Evolutionary conservation across 139 green algal genomes (phyloP), one percentile per base, ranked within the genome.

Genomic region (Chlorella sorokiniana): DNA sequence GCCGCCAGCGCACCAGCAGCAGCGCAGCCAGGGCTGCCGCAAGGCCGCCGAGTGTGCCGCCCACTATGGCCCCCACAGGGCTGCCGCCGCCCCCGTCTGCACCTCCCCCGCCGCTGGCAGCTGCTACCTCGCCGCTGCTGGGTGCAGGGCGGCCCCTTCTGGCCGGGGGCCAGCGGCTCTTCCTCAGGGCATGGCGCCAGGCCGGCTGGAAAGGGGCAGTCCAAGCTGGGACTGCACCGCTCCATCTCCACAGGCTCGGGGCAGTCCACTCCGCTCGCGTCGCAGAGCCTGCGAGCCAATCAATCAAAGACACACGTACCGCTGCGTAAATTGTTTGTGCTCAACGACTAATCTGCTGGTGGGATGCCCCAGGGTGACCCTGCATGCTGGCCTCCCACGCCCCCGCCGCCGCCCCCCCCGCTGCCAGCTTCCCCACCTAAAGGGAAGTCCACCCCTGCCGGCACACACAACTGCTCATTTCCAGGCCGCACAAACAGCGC

Each of bases 381-480:
- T 2, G 61, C 29, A 20, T 37, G 31, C 29, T 2, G 5, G n/a
- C 7, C n/a, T 16, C n/a, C 29, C 4, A 40, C 61, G 3, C 61
- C 9, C 61, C 61, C 29, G 1, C 2, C 1, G 33, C 0, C 22
- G 1, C 67, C 18, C 7, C 40, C 11, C 68, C 33, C 31, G 29
- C 14, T 14, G 29, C 25, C 7, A 10, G 1, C 61, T 40, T 5
- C 1, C 70, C 27, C 31, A 38, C 71, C 48, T 78, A 52, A 86
- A 86, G n/a, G 31, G 38, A 74, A 71, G 73, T 44, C 27, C 1
- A 22, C 42, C 11, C 25, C 22, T 3, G 35, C 1, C 4, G 61
- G 61, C 16, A 14, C 35, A 35, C 81, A 86, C 25, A 86, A 56
- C n/a, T 22, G 7, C 31, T 82, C 42, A 44, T 86, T 86, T 25